phyloP scores from a whole-genome alignment of 1,284 basidiomycete genomes.

The Pseudozyma thailandica region DNA sequence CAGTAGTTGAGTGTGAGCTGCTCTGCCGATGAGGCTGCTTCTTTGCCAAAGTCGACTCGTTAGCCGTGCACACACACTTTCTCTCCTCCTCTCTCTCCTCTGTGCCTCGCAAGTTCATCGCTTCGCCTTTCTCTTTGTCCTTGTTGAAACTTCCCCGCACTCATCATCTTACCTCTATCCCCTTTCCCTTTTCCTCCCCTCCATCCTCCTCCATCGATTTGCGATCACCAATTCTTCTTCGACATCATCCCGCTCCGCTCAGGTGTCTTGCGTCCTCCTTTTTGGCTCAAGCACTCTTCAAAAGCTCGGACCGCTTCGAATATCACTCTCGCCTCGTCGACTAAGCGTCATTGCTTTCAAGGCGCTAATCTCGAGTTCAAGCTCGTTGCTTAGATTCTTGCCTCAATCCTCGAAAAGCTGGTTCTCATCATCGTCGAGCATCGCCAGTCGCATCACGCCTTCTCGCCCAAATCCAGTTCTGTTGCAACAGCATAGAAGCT shows the following conservation, averaged over 20 bases:
- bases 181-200: not conserved
- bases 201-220: slow-evolving; percentile 5
- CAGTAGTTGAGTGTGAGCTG: no score
- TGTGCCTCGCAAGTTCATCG: not conserved
- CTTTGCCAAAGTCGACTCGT: not conserved
- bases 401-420: not conserved
- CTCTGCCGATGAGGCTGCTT: not conserved
- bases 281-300: not conserved
- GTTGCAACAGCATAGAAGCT: not conserved
- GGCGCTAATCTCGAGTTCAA: not conserved
- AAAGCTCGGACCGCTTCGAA: not conserved
- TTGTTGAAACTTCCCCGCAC: slow-evolving; percentile 22
- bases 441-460: no score
- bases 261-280: not conserved
- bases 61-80: not conserved
- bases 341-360: not conserved
- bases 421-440: not conserved
- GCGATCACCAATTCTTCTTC: not conserved
- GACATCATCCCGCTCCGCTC: not conserved
- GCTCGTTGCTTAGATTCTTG: not conserved
- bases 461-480: not conserved
- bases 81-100: not conserved
- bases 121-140: not conserved
- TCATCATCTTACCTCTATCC: not conserved
- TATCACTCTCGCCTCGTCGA: not conserved